Conservation (phyloP, 108 stramenopile species). For the Pseudonitzschia pungens region DNA sequence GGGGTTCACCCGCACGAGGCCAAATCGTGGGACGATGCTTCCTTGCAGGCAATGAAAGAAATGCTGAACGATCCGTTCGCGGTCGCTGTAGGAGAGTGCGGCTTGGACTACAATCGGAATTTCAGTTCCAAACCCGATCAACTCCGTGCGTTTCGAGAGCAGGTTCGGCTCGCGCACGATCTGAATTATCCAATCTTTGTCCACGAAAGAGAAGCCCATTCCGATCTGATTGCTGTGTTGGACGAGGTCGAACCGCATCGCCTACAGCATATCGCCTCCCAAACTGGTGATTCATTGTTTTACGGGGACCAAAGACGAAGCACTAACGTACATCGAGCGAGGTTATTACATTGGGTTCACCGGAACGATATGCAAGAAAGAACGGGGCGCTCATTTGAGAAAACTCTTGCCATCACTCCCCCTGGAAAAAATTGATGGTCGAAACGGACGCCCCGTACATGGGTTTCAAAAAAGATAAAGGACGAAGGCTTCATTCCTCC, state of each 20-base stretch:
- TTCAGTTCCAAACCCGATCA: constrained; percentile 43
- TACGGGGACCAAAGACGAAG: constrained; percentile 46
- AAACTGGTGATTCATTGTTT: constrained; percentile 60
- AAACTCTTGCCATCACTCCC: constrained; percentile 45
- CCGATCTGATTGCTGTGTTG: constrained; percentile 39
- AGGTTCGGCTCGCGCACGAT: constrained; percentile 44
- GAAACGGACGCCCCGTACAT: constrained; percentile 63
- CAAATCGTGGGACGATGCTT: constrained; percentile 33
- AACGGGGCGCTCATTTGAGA: constrained; percentile 44
- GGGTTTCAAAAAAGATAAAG: constrained; percentile 40
- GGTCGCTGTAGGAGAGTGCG: constrained; percentile 53
- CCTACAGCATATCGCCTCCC: constrained; percentile 23
- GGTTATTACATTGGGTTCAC: constrained; percentile 59
- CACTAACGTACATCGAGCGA: constrained; percentile 39
- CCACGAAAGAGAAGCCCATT: constrained; percentile 53
- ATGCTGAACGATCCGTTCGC: constrained; percentile 37
- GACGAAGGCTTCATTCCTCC: neutral
- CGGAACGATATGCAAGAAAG: constrained; percentile 55
- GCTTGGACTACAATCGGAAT: constrained; percentile 58
- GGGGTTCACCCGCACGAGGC: constrained; percentile 62
- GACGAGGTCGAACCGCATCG: constrained; percentile 44
- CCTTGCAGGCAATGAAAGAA: constrained; percentile 19
- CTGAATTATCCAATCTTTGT: constrained; percentile 48
- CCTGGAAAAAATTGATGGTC: constrained; percentile 43
- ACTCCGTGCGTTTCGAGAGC: constrained; percentile 46